These are phyloP conservation scores for Xylaria grammica DNA, from an alignment of 495 filamentous ascomycete genomes.

Conservation along the genomic window DNA sequence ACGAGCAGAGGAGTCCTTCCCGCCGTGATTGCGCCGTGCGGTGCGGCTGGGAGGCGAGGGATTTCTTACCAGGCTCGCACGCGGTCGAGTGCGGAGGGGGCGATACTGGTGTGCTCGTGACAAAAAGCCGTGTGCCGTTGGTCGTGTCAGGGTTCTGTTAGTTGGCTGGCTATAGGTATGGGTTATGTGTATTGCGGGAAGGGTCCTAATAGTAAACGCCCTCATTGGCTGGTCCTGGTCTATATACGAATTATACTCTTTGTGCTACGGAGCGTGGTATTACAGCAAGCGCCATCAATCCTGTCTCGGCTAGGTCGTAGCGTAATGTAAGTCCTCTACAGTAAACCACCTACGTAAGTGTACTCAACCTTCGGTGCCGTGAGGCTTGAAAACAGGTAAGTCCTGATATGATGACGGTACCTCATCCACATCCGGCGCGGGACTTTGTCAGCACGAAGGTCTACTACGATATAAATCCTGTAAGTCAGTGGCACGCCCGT, in stretches of 20 bases:
- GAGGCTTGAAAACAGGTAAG: neutral
- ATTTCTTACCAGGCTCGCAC: neutral
- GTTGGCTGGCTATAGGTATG: no score
- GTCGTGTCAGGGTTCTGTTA: no score
- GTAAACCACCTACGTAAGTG: neutral
- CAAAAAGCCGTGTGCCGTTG: no score
- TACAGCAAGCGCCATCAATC: no score
- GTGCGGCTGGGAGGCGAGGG: neutral
- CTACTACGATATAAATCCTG: neutral
- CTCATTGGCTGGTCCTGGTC: no score
- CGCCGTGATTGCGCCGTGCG: neutral
- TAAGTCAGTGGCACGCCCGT: neutral
- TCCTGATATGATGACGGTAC: neutral
- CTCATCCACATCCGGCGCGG: constrained; percentile 5
- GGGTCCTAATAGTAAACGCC: no score
- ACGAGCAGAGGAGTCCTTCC: neutral
- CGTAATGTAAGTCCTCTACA: neutral
- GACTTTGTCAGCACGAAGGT: neutral
- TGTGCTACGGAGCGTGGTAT: no score
- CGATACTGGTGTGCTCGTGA: no score
- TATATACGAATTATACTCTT: no score
- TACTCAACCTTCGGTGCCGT: neutral
- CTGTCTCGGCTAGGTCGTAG: constrained; percentile 6
- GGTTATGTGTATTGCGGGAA: no score
- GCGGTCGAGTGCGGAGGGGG: neutral